These are phyloP conservation scores for Candida germanica DNA, from an alignment of 805 yeast species.

Conservation along the genomic window DNA sequence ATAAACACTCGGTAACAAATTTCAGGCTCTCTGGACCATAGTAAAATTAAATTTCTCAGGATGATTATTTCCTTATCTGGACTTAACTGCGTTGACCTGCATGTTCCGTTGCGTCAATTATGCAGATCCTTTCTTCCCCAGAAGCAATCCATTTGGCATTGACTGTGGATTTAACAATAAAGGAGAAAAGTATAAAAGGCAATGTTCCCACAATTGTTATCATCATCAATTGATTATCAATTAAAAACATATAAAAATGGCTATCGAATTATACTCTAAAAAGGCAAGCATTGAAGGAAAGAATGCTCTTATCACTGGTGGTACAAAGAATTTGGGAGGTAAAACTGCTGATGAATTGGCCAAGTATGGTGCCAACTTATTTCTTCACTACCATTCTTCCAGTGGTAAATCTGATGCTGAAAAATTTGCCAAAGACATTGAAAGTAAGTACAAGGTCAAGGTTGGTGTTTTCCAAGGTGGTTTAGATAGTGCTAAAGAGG, in stretches of 20 bases:
- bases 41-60: too few species aligned
- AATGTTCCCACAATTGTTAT: neutral
- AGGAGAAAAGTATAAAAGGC: neutral
- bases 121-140: too few species aligned
- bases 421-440: conserved; percentile 34
- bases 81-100: too few species aligned
- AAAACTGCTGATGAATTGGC: conserved; percentile 54
- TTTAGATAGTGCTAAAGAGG: conserved; percentile 40
- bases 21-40: too few species aligned
- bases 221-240: neutral
- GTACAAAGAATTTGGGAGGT: conserved; percentile 59
- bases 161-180: too few species aligned
- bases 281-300: conserved; percentile 36
- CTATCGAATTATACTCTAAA: conserved; percentile 11
- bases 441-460: conserved; percentile 29
- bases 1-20: too few species aligned
- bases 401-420: conserved; percentile 29
- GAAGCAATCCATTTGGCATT: too few species aligned
- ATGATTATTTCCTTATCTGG: too few species aligned
- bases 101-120: too few species aligned
- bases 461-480: conserved; percentile 43
- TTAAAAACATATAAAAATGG: conserved; percentile 2
- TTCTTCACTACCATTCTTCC: conserved; percentile 56
- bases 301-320: conserved; percentile 57
- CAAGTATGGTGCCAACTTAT: conserved; percentile 48